Evolutionary conservation across 2,329 filamentous ascomycete genomes (phyloP).

Genomic region (Phialophora chinensis): DNA sequence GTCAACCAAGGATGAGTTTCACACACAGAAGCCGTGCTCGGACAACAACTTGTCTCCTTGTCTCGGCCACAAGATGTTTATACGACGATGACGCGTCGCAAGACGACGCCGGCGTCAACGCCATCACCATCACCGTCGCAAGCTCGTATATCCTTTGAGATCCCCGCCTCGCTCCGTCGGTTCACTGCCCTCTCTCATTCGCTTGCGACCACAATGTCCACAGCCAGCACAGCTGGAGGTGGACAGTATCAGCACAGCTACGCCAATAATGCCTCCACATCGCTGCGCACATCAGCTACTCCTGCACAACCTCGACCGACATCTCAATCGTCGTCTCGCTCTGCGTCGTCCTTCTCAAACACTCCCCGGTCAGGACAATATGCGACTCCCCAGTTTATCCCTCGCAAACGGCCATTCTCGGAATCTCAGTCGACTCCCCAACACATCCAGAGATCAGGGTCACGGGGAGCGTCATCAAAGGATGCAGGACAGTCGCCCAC

Average conservation of each 20-base stretch:
- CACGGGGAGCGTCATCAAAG: background rate
- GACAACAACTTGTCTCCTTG: background rate
- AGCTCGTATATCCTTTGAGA: slow-evolving; percentile 34
- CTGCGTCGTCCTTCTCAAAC: slow-evolving; percentile 5
- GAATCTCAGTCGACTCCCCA: slow-evolving; percentile 13
- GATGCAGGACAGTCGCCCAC: slow-evolving; percentile 4
- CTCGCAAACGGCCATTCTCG: slow-evolving; percentile 20
- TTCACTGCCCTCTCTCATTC: slow-evolving; percentile 34
- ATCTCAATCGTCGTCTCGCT: slow-evolving; percentile 21
- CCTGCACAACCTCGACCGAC: slow-evolving; percentile 18
- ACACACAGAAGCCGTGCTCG: background rate
- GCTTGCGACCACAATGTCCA: slow-evolving; percentile 24
- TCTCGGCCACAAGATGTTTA: background rate
- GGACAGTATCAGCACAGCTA: background rate
- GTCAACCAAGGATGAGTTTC: background rate
- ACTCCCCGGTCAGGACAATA: slow-evolving; percentile 3
- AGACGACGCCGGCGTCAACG: slow-evolving; percentile 27
- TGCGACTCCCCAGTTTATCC: slow-evolving; percentile 8
- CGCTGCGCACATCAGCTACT: background rate
- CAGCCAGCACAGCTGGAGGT: background rate
- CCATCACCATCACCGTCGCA: slow-evolving; percentile 20
- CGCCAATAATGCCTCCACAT: background rate
- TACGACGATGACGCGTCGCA: slow-evolving; percentile 33
- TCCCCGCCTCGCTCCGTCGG: slow-evolving; percentile 35
- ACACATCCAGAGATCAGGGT: slow-evolving; percentile 4